Conservation (phyloP, 2,329 filamentous ascomycete species). For the Neopestalotiopsis sp. region DNA sequence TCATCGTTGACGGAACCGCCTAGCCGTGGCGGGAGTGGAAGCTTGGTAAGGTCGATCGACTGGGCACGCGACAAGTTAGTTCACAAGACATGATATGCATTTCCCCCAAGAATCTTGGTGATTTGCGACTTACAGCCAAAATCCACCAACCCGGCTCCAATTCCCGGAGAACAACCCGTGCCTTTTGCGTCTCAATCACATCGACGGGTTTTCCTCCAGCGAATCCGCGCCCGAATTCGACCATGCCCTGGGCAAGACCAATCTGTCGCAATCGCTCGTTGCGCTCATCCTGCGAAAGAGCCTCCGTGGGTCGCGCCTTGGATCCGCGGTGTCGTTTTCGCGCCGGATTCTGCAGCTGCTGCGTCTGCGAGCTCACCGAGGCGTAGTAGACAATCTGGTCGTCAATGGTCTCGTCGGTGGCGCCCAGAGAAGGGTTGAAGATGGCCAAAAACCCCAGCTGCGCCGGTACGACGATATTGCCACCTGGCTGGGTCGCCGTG, state of each 20-base stretch:
- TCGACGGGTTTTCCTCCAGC: constrained; percentile 79
- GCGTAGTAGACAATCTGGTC: constrained; percentile 95
- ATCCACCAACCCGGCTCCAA: constrained; percentile 96
- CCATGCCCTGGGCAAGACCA: constrained; percentile 95
- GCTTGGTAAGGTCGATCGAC: constrained; percentile 81
- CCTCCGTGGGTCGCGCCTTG: constrained; percentile 47
- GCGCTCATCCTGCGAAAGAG: constrained; percentile 66
- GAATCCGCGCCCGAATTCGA: constrained; percentile 90
- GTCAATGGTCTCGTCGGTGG: constrained; percentile 71
- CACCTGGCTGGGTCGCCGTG: constrained; percentile 26
- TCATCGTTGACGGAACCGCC: constrained; percentile 46
- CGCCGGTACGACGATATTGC: constrained; percentile 66
- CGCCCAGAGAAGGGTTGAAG: constrained; percentile 79
- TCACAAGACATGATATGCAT: background rate
- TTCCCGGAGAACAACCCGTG: constrained; percentile 83
- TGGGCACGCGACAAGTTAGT: constrained; percentile 37
- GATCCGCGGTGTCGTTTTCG: constrained; percentile 50
- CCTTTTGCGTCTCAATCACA: constrained; percentile 88
- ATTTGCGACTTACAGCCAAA: constrained; percentile 69
- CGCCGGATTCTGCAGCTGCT: constrained; percentile 45
- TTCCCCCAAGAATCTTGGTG: background rate
- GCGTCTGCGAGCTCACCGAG: constrained; percentile 56
- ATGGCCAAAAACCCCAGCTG: constrained; percentile 91
- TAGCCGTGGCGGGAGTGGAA: constrained; percentile 65
- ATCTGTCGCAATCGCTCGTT: constrained; percentile 92